Conservation (phyloP, 345 rosid genomes). For the Aquilaria malaccensis region DNA sequence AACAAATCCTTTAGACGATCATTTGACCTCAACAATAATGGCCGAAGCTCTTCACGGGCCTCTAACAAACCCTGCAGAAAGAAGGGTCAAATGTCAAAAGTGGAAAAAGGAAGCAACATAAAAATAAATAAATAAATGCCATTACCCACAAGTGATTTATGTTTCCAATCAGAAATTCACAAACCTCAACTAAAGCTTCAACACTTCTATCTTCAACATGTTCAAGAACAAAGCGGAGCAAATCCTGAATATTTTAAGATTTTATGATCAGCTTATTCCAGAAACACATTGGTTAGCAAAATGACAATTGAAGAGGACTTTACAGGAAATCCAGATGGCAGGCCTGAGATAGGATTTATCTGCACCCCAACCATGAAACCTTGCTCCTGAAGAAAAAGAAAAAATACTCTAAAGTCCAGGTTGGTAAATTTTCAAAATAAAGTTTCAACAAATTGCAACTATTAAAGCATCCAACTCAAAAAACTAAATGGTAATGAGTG, state of each 20-base stretch:
- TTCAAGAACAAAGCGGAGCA: slow-evolving; percentile 27
- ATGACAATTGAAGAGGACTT: slow-evolving; percentile 20
- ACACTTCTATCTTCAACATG: slow-evolving; percentile 24
- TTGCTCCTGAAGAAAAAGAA: slow-evolving; percentile 51
- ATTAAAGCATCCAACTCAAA: no score
- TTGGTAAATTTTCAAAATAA: not conserved
- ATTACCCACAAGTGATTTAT: not conserved
- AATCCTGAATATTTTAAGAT: slow-evolving; percentile 19
- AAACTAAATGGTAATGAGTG: no score
- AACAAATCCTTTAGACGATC: slow-evolving; percentile 29
- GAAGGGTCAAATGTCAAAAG: not conserved
- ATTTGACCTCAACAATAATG: slow-evolving; percentile 18
- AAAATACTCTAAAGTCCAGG: not conserved
- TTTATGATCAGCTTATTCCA: slow-evolving; percentile 4
- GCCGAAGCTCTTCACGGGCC: slow-evolving; percentile 32
- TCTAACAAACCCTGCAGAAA: slow-evolving; percentile 30
- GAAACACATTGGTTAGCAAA: slow-evolving; percentile 8
- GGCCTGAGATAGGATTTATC: slow-evolving; percentile 64
- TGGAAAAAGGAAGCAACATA: not conserved
- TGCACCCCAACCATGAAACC: slow-evolving; percentile 98
- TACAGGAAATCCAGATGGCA: slow-evolving; percentile 87
- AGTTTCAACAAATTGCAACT: no score
- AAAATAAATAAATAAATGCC: not conserved
- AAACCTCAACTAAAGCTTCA: slow-evolving; percentile 31
- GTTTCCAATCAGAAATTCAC: slow-evolving; percentile 2